Base-by-base conservation (phyloP, 1,284 basidiomycete genomes). In the Trametes versicolor region DNA sequence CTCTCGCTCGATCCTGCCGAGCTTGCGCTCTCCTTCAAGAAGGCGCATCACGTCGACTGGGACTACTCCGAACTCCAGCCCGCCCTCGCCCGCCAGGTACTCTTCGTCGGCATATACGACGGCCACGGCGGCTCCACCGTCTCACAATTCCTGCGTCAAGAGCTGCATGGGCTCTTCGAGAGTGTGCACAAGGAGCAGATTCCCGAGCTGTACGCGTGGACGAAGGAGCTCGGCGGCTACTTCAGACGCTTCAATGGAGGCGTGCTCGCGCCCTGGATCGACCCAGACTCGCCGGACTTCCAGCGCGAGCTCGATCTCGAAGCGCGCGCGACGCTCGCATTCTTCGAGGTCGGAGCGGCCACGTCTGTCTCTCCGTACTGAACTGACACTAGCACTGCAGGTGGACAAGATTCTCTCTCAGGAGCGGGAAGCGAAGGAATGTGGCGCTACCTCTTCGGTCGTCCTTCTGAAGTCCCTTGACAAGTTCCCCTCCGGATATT, bases 361-460 rank as follows among this genome's bases (percentile, higher is more conserved):
- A 9, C 27, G 23, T 15, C 21, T 10, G 10, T 1, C 3, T 5
- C 3, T 17, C 23, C 12, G 10, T 9, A 19, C 15, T 19, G 13
- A 37, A 29, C 32, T n/a, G 19, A 34, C 34, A 32, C 43, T 21
- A 13, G 15, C 10, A 25, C 53, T 48, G 60, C 41, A 84, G 88
- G 90, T 85, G 72, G 90, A 88, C 74, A 87, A 80, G 75, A 90
- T 82, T 72, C 83, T 86, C 64, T 87, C 82, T 32, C 83, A 75
- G 70, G 90, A 86, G 76, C 83, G 80, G 67, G 83, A 86, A 60
- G 87, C 91, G 2, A 87, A 87, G 72, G 78, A 81, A 53, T 91
- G 88, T 65, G 97, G 97, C 4, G 95, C 96, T 21, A 98, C 97
- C 0, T 95, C 95, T 1, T 97, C 95, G 0, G 87, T 98, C 1